These are phyloP conservation scores for Ceratocystis variospora DNA, from an alignment of 2,329 filamentous ascomycete genomes.

Conservation along the genomic window DNA sequence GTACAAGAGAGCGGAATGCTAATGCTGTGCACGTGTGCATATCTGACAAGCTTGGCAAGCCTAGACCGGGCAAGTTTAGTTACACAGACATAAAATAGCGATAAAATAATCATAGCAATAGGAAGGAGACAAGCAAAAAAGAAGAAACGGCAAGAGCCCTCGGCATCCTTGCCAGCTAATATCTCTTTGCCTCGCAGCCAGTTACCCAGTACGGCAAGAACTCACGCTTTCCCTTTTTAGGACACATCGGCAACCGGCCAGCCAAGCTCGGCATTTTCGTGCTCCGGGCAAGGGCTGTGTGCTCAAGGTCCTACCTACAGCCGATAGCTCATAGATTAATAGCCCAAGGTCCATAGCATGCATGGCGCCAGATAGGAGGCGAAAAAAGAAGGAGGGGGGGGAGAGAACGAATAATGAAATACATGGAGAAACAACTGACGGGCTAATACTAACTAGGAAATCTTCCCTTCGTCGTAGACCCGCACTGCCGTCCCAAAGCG, in stretches of 20 bases:
- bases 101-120: not conserved
- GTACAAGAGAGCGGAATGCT: not conserved
- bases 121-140: not conserved
- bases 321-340: no score
- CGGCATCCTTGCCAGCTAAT: not conserved
- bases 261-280: not conserved
- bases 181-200: not conserved
- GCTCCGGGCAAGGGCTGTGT: not conserved
- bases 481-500: not conserved
- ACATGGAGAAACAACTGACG: not conserved
- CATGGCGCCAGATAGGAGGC: no score
- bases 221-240: not conserved
- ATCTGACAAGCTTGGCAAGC: no score
- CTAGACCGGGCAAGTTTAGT: not conserved
- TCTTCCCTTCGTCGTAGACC: not conserved
- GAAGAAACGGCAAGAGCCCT: constrained; percentile 5
- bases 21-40: not conserved
- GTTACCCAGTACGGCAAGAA: not conserved
- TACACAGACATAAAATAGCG: not conserved
- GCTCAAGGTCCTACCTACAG: not conserved
- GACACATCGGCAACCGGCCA: not conserved
- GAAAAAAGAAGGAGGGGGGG: no score
- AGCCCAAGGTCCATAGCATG: no score
- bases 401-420: not conserved
- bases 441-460: not conserved